These are phyloP conservation scores for Zygosaccharomyces bisporus DNA, from an alignment of 805 yeast species.

Conservation along the genomic window DNA sequence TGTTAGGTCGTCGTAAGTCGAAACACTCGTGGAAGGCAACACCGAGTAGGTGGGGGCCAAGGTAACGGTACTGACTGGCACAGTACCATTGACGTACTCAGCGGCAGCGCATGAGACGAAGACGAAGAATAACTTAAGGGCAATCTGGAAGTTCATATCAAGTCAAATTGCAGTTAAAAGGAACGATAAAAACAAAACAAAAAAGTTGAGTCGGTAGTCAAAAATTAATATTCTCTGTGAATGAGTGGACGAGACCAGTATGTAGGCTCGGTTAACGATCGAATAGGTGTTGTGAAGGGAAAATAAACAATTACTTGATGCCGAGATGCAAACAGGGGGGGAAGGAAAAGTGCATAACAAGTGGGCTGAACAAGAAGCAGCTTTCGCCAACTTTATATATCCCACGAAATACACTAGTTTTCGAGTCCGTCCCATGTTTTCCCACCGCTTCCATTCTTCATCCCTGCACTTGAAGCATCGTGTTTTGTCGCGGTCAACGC, in stretches of 20 bases:
- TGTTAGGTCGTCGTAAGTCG: conserved; percentile 24
- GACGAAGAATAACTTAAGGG: conserved; percentile 12
- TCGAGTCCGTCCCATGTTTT: not conserved
- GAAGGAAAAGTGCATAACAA: not conserved
- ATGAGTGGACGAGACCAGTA: conserved; percentile 29
- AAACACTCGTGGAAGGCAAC: conserved; percentile 15
- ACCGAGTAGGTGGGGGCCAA: conserved; percentile 24
- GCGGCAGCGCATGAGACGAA: conserved; percentile 20
- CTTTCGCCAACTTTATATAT: conserved; percentile 5
- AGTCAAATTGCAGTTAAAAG: conserved; percentile 6
- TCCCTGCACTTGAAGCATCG: conserved; percentile 1
- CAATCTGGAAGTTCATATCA: conserved; percentile 13
- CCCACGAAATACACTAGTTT: not conserved
- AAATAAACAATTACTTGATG: conserved; percentile 1
- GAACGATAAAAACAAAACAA: conserved; percentile 1
- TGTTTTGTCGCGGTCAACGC: conserved; percentile 6
- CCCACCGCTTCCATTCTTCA: not conserved
- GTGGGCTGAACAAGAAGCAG: not conserved
- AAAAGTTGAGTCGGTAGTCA: not conserved
- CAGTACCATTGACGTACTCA: conserved; percentile 20
- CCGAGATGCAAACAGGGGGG: not conserved
- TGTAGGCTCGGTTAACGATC: conserved; percentile 17
- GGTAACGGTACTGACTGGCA: conserved; percentile 19
- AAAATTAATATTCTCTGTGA: conserved; percentile 1
- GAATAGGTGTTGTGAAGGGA: not conserved